phyloP scores from a whole-genome alignment of 257 asterid species.

The Voacanga thouarsii region DNA sequence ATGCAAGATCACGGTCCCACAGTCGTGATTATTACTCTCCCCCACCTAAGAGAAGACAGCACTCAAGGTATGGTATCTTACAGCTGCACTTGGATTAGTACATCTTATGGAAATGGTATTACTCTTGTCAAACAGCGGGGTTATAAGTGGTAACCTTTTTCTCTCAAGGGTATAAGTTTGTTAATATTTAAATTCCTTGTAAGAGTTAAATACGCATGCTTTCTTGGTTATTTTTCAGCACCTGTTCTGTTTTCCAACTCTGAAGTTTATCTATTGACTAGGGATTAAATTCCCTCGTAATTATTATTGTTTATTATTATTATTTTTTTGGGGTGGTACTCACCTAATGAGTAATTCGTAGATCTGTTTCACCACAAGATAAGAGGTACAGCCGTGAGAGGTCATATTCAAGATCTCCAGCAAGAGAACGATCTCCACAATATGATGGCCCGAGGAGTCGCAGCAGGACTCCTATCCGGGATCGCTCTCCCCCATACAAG shows the following conservation, averaged over 20 bases:
- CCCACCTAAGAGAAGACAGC: conserved; percentile 56
- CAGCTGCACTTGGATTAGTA: background rate
- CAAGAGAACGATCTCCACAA: conserved; percentile 25
- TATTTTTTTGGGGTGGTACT: too few relatives aligned
- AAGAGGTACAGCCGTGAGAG: conserved; percentile 62
- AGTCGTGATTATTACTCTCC: conserved; percentile 72
- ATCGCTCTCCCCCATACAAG: conserved; percentile 43
- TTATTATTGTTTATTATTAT: background rate
- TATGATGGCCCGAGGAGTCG: conserved; percentile 40
- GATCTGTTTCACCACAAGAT: conserved; percentile 74
- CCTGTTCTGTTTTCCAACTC: background rate
- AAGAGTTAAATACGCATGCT: background rate
- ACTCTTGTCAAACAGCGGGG: background rate
- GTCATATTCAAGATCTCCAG: conserved; percentile 53
- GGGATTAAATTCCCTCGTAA: background rate
- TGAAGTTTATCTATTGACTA: background rate
- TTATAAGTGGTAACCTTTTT: background rate
- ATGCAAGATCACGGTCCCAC: conserved; percentile 56
- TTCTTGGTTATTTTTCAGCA: background rate
- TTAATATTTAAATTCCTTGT: background rate
- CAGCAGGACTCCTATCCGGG: conserved; percentile 49
- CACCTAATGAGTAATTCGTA: conserved; percentile 19
- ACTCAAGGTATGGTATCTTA: conserved; percentile 51
- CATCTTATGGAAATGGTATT: background rate
- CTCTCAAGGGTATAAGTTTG: background rate